phyloP scores from a whole-genome alignment of 805 yeast species.

The Danielozyma ontarioensis region DNA sequence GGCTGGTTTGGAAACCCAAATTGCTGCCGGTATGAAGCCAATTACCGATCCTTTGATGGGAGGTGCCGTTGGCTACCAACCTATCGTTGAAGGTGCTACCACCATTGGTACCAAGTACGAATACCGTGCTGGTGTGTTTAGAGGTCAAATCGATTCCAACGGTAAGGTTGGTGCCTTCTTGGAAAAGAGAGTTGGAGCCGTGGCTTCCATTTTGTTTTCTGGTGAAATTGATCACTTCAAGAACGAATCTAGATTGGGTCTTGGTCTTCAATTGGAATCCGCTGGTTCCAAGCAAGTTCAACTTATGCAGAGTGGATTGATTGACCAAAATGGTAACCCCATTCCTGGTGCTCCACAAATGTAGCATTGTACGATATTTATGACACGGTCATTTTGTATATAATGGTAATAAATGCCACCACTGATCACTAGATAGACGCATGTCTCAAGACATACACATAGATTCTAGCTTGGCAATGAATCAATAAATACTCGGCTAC shows the following conservation, averaged over 20 bases:
- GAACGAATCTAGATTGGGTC: constrained; percentile 73
- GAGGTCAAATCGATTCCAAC: constrained; percentile 87
- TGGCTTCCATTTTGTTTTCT: constrained; percentile 78
- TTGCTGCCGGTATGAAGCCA: constrained; percentile 72
- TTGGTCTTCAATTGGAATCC: constrained; percentile 93
- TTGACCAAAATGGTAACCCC: constrained; percentile 82
- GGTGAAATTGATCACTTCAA: constrained; percentile 88
- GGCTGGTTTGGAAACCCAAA: constrained; percentile 86
- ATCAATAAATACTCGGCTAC: constrained; percentile 13
- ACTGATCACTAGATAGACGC: too few relatives aligned
- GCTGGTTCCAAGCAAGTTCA: constrained; percentile 91
- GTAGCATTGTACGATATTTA: constrained; percentile 15
- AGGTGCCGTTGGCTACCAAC: constrained; percentile 75
- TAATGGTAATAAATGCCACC: too few relatives aligned
- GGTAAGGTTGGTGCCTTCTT: constrained; percentile 90
- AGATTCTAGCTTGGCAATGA: too few relatives aligned
- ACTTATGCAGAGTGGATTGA: constrained; percentile 84
- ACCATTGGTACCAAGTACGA: constrained; percentile 96
- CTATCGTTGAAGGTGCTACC: constrained; percentile 85
- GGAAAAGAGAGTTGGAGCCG: constrained; percentile 91
- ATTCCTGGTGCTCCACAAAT: constrained; percentile 71
- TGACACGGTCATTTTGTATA: too few relatives aligned
- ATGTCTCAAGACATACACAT: too few relatives aligned
- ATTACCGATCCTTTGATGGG: constrained; percentile 72
- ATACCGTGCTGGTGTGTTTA: constrained; percentile 91